phyloP scores from a whole-genome alignment of 1,284 basidiomycete genomes.

The Ganoderma boninense region DNA sequence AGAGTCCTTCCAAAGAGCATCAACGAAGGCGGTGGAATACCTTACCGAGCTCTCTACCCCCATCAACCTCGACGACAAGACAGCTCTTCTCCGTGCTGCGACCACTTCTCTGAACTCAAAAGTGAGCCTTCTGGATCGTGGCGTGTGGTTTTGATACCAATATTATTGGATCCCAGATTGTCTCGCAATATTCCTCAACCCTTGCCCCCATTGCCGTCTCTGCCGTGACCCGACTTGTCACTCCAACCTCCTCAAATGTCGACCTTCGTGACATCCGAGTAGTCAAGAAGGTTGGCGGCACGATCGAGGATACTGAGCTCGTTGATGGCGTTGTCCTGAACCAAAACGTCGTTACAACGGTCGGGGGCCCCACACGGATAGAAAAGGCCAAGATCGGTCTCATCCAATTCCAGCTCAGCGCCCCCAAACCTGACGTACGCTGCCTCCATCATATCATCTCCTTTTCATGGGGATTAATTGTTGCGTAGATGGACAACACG shows the following conservation, averaged over 20 bases:
- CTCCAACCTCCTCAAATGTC: constrained; percentile 90
- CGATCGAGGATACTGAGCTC: constrained; percentile 98
- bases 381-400: constrained; percentile 99
- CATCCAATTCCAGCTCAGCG: constrained; percentile 98
- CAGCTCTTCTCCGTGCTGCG: constrained; percentile 90
- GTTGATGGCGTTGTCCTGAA: constrained; percentile 97
- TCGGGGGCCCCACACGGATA: constrained; percentile 93
- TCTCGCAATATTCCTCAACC: constrained; percentile 98
- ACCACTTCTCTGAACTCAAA: constrained; percentile 98
- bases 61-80: constrained; percentile 90
- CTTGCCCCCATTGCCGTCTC: constrained; percentile 97
- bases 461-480: too few species aligned
- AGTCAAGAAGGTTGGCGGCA: constrained; percentile 99
- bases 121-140: constrained; percentile 49
- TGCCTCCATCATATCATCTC: background rate
- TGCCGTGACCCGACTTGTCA: constrained; percentile 92
- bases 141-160: background rate
- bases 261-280: constrained; percentile 97
- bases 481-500: constrained; percentile 96
- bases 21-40: constrained; percentile 93
- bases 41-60: constrained; percentile 94
- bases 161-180: constrained; percentile 72
- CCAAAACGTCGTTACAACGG: constrained; percentile 91
- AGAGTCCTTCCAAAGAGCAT: constrained; percentile 94
- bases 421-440: constrained; percentile 96